Base-by-base conservation (phyloP, 345 rosid genomes). In the Moricandia moricandioides region DNA sequence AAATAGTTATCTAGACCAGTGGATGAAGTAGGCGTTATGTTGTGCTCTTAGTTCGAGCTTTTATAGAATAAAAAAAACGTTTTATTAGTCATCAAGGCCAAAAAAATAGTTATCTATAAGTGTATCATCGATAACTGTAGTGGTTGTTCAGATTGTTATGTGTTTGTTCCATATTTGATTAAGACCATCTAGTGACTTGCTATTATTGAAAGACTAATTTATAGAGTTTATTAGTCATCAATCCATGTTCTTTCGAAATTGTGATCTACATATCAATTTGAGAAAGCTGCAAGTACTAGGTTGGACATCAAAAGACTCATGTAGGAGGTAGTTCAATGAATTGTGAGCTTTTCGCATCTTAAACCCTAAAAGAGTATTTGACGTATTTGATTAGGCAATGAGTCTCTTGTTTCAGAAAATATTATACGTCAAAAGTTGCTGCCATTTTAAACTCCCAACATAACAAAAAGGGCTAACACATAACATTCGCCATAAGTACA, bases 401-500 rank as follows among this genome's bases (percentile, higher is more conserved):
- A 65, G 26, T 45, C 37, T 45, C 21, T 13, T 27, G 56, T 65
- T 26, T 24, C 34, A 45, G 16, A 10, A 24, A 35, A 56, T 27
- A 66, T 8, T 29, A 31, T 16, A 30, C 43, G 70, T 67, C 59
- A 29, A 67, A 66, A 47, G 58, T 66, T 66, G 58, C 24, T 43
- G 14, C 27, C 26, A 47, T 14, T 27, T 14, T 43, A 40, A 54
- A n/a, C 8, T 47, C 26, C 26, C 39, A 45, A 65, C 26, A 8
- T 54, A 18, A 21, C 58, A 47, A 7, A 65, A 65, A 9, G 7
- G 58, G 45, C 16, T 67, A 30, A 31, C n/a, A 10, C 60, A 51
- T 40, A 64, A 64, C 29, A 65, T 43, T 65, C 69, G 37, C 56
- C 35, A 27, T 65, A 43, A 65, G 6, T 45, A 18, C 26, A 65